A percentile compares a stretch with the other conserved stretches of the same genome.
Evolutionary conservation across 2,329 filamentous ascomycete species (phyloP).

Genomic region (Calonectria montana): DNA sequence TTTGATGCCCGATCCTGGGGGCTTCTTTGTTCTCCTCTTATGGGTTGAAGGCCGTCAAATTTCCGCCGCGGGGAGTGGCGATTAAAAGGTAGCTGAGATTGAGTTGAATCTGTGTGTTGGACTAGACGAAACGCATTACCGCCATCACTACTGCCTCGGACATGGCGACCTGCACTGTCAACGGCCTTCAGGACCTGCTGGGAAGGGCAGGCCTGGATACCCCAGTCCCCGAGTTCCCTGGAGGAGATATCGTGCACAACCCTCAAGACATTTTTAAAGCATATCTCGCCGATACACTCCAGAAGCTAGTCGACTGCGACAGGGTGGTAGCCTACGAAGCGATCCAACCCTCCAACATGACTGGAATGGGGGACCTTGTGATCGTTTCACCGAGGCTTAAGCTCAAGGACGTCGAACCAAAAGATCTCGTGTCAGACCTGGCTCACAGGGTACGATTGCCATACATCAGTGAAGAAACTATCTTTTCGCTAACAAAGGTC

Average conservation of each 20-base stretch:
- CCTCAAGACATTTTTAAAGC: constrained; percentile 42
- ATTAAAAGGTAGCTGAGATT: not conserved
- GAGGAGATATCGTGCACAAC: constrained; percentile 37
- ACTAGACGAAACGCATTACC: constrained; percentile 6
- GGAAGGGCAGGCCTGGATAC: constrained; percentile 37
- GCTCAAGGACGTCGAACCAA: constrained; percentile 21
- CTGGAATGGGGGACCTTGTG: constrained; percentile 39
- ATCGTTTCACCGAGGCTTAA: constrained; percentile 41
- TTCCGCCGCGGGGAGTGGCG: not conserved
- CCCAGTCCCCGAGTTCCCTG: constrained; percentile 35
- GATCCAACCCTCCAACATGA: constrained; percentile 40
- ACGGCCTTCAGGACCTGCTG: constrained; percentile 32
- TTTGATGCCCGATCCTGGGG: constrained; percentile 23
- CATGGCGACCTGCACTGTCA: constrained; percentile 40
- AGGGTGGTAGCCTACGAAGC: constrained; percentile 39
- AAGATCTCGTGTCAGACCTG: constrained; percentile 36
- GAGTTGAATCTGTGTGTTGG: not conserved
- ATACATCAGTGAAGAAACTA: not conserved
- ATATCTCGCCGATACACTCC: constrained; percentile 36
- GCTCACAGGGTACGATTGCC: constrained; percentile 27
- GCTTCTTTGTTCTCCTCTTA: constrained; percentile 12
- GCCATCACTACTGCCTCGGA: constrained; percentile 15
- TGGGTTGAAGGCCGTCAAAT: constrained; percentile 7
- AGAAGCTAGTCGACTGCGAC: constrained; percentile 37
- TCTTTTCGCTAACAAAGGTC: constrained; percentile 19